Evolutionary conservation across 2,329 filamentous ascomycete genomes (phyloP).

Genomic region (Sarocladium strictum): DNA sequence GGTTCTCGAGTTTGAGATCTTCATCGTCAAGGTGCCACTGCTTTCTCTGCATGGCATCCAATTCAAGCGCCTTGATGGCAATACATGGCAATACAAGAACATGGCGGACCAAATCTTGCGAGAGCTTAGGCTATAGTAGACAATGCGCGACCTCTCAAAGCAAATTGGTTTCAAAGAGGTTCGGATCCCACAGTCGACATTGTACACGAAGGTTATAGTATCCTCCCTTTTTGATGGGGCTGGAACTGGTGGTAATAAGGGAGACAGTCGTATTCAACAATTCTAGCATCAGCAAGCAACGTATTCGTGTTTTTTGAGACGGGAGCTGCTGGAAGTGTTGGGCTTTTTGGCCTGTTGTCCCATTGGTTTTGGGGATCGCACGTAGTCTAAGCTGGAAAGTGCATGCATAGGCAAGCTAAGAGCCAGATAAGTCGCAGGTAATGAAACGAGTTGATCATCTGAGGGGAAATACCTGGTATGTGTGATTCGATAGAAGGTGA

Average conservation of each 20-base stretch:
- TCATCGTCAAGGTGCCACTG: conserved; percentile 94
- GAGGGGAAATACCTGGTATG: too few relatives aligned
- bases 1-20: conserved; percentile 86
- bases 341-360: background rate
- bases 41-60: conserved; percentile 92
- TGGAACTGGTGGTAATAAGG: background rate
- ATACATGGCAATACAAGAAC: conserved; percentile 98
- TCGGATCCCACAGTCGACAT: background rate
- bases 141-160: background rate
- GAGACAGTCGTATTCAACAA: background rate
- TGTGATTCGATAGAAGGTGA: too few relatives aligned
- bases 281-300: conserved; percentile 8
- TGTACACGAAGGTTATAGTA: background rate
- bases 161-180: background rate
- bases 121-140: conserved; percentile 66
- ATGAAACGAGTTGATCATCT: background rate
- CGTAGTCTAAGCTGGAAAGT: background rate
- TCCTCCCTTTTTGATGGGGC: background rate
- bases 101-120: conserved; percentile 95
- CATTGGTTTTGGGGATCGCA: background rate
- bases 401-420: background rate
- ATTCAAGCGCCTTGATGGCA: conserved; percentile 93
- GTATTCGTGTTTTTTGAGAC: background rate
- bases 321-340: background rate
- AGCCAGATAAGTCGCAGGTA: background rate